Evolutionary conservation across 495 filamentous ascomycete genomes (phyloP).

Genomic region (Aspergillus nidulans): DNA sequence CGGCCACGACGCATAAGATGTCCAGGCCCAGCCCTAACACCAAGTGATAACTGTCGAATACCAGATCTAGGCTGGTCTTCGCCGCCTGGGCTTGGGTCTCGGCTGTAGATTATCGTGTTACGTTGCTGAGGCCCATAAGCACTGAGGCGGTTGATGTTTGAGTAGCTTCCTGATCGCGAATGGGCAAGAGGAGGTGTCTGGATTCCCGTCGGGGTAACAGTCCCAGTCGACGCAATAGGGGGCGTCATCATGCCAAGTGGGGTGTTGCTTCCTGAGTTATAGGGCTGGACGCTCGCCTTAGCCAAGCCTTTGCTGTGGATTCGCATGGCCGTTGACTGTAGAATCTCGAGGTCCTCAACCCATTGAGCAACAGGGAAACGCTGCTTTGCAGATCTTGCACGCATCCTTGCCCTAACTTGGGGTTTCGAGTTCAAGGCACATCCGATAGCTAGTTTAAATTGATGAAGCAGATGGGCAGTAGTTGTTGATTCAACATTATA

Average conservation of each 20-base stretch:
- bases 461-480: slow-evolving; percentile 63
- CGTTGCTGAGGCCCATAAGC: slow-evolving; percentile 44
- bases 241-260: slow-evolving; percentile 41
- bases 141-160: slow-evolving; percentile 47
- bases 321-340: slow-evolving; percentile 54
- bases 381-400: slow-evolving; percentile 70
- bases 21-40: slow-evolving; percentile 36
- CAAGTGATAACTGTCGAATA: slow-evolving; percentile 36
- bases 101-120: slow-evolving; percentile 45
- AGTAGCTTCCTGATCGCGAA: slow-evolving; percentile 45
- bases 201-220: slow-evolving; percentile 42
- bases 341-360: slow-evolving; percentile 58
- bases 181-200: slow-evolving; percentile 35
- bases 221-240: slow-evolving; percentile 25
- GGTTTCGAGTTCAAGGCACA: slow-evolving; percentile 59
- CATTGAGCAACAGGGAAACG: slow-evolving; percentile 71
- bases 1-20: slow-evolving; percentile 32
- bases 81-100: slow-evolving; percentile 35
- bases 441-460: slow-evolving; percentile 66
- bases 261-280: slow-evolving; percentile 34
- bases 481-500: slow-evolving; percentile 65
- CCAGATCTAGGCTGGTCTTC: slow-evolving; percentile 34
- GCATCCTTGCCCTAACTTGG: slow-evolving; percentile 60
- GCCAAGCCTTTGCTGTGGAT: slow-evolving; percentile 39
- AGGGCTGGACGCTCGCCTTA: slow-evolving; percentile 31